Evolutionary conservation across 495 filamentous ascomycete genomes (phyloP).

Genomic region (Tuber melanosporum): DNA sequence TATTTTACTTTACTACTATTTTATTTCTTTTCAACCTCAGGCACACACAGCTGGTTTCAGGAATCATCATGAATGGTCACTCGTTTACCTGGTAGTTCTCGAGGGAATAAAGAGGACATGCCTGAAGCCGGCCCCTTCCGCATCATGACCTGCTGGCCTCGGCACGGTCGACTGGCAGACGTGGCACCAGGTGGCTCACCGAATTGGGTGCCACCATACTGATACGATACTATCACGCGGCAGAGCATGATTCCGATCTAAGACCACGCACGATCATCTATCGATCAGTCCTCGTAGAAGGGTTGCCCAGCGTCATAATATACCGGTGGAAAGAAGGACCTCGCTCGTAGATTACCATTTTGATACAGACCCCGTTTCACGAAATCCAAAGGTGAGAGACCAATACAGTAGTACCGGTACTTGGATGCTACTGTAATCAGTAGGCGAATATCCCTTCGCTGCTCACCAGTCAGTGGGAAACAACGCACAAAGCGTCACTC

Average conservation of each 20-base stretch:
- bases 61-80: neutral
- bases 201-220: neutral
- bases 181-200: neutral
- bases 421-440: neutral
- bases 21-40: neutral
- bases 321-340: neutral
- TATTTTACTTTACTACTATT: neutral
- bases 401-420: neutral
- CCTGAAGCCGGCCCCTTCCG: neutral
- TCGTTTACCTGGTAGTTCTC: neutral
- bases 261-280: neutral
- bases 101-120: neutral
- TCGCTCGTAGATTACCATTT: neutral
- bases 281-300: neutral
- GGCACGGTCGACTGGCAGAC: neutral
- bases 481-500: neutral
- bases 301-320: too few species aligned
- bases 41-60: neutral
- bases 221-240: neutral
- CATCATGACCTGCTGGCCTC: neutral
- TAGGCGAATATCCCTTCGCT: neutral
- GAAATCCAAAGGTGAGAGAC: neutral
- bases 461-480: neutral
- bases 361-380: slow-evolving; percentile 1
- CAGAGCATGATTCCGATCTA: neutral